These are phyloP conservation scores for Zychaea mexicana DNA, from an alignment of 371 early-diverging fungal species.

Conservation along the genomic window DNA sequence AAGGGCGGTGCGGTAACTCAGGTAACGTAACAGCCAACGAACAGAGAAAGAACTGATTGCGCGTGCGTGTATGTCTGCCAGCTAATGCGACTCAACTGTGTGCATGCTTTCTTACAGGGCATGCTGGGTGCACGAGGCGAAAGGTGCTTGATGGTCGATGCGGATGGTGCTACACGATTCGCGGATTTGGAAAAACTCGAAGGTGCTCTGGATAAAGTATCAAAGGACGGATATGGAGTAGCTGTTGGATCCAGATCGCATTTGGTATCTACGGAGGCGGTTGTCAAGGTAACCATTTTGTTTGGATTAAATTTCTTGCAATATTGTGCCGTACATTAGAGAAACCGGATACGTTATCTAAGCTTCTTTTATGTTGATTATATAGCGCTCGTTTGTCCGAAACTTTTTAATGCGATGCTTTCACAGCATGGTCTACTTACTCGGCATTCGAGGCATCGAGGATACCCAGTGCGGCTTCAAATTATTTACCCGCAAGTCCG, in stretches of 20 bases:
- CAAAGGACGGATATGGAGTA: conserved; percentile 59
- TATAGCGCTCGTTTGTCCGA: conserved; percentile 83
- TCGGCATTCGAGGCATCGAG: conserved; percentile 82
- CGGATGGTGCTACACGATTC: conserved; percentile 94
- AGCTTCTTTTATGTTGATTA: background rate
- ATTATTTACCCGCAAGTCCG: conserved; percentile 82
- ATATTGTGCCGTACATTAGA: background rate
- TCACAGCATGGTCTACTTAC: conserved; percentile 81
- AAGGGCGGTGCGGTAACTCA: conserved; percentile 96
- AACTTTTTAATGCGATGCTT: conserved; percentile 93
- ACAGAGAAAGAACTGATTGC: no score
- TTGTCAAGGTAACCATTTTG: conserved; percentile 82
- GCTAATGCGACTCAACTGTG: no score
- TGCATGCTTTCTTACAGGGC: conserved; percentile 62
- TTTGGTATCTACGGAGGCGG: conserved; percentile 85
- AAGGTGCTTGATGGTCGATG: conserved; percentile 89
- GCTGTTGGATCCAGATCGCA: conserved; percentile 92
- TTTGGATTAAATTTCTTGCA: background rate
- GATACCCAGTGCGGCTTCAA: conserved; percentile 99
- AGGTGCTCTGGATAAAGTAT: conserved; percentile 35
- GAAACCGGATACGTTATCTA: background rate
- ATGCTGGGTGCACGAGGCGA: conserved; percentile 82
- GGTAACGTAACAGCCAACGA: no score
- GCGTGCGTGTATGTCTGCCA: no score
- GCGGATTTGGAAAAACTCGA: conserved; percentile 76